phyloP scores from a whole-genome alignment of 2,329 filamentous ascomycete species.

The Talaromyces sp. region DNA sequence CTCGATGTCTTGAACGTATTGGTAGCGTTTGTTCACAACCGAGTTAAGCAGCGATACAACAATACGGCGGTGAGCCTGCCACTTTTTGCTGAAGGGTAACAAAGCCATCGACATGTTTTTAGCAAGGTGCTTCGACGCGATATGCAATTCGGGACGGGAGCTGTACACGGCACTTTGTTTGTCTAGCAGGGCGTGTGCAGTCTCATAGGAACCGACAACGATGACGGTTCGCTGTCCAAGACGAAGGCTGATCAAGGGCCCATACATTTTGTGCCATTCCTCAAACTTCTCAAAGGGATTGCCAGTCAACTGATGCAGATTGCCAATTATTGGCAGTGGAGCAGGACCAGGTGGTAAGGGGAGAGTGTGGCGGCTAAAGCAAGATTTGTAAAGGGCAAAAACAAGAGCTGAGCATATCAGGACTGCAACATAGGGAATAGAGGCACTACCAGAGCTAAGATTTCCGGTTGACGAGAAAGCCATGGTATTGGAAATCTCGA shows the following conservation, averaged over 20 bases:
- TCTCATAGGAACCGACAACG: slow-evolving; percentile 17
- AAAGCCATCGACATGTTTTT: slow-evolving; percentile 45
- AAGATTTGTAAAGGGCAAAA: not conserved
- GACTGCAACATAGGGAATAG: not conserved
- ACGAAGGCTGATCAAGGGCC: slow-evolving; percentile 19
- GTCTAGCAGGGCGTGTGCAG: slow-evolving; percentile 39
- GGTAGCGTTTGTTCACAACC: slow-evolving; percentile 44
- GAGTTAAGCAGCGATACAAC: slow-evolving; percentile 46
- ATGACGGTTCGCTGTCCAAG: slow-evolving; percentile 1
- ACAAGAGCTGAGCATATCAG: not conserved
- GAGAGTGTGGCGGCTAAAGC: not conserved
- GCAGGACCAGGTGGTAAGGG: slow-evolving; percentile 20
- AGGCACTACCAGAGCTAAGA: not conserved
- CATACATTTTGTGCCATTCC: slow-evolving; percentile 33
- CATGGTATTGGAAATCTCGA: not conserved
- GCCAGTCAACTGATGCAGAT: slow-evolving; percentile 22
- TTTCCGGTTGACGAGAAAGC: not conserved
- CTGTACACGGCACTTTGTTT: slow-evolving; percentile 39
- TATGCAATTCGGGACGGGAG: slow-evolving; percentile 30
- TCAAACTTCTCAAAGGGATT: slow-evolving; percentile 21
- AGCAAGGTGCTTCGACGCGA: slow-evolving; percentile 30
- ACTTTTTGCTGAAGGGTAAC: slow-evolving; percentile 49
- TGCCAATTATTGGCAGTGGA: slow-evolving; percentile 22
- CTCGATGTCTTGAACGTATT: slow-evolving; percentile 49
- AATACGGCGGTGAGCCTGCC: slow-evolving; percentile 44